phyloP scores from a whole-genome alignment of 768 basidiomycete genomes.

The Fomitopsis serialis region DNA sequence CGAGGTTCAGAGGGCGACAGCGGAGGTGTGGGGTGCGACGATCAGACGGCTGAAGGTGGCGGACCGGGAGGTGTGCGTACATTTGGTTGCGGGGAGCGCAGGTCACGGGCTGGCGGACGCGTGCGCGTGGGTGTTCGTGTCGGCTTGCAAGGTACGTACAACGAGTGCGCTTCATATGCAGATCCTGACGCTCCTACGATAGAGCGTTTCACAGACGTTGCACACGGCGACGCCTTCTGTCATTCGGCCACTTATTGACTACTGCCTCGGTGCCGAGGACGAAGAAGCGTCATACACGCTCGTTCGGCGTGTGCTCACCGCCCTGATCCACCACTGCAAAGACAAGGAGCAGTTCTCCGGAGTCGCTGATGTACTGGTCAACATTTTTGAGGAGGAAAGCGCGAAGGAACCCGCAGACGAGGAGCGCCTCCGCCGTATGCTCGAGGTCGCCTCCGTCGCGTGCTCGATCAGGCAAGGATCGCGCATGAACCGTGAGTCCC shows the following conservation, averaged over 20 bases:
- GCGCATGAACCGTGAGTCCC: constrained; percentile 50
- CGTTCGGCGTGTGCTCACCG: constrained; percentile 69
- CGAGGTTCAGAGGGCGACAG: constrained; percentile 71
- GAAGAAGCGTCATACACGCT: constrained; percentile 45
- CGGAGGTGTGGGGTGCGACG: constrained; percentile 84
- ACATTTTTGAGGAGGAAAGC: constrained; percentile 25
- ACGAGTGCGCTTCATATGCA: not conserved
- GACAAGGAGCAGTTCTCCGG: constrained; percentile 56
- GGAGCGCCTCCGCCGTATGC: constrained; percentile 43
- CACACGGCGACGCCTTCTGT: constrained; percentile 72
- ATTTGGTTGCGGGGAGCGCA: constrained; percentile 39
- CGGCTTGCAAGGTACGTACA: constrained; percentile 66
- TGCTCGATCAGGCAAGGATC: constrained; percentile 69
- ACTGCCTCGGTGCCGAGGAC: constrained; percentile 40
- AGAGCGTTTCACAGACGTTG: constrained; percentile 71
- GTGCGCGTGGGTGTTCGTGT: constrained; percentile 69
- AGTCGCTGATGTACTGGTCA: constrained; percentile 48
- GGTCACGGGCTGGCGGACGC: constrained; percentile 53
- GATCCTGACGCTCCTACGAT: not conserved
- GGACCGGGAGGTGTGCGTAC: constrained; percentile 50
- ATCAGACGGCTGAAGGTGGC: constrained; percentile 66
- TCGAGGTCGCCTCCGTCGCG: constrained; percentile 53
- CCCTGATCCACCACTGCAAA: constrained; percentile 80
- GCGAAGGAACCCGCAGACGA: constrained; percentile 11
- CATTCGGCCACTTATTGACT: constrained; percentile 49